Evolutionary conservation across 1,284 basidiomycete species (phyloP).

Genomic region (Cryptococcus neoformans): DNA sequence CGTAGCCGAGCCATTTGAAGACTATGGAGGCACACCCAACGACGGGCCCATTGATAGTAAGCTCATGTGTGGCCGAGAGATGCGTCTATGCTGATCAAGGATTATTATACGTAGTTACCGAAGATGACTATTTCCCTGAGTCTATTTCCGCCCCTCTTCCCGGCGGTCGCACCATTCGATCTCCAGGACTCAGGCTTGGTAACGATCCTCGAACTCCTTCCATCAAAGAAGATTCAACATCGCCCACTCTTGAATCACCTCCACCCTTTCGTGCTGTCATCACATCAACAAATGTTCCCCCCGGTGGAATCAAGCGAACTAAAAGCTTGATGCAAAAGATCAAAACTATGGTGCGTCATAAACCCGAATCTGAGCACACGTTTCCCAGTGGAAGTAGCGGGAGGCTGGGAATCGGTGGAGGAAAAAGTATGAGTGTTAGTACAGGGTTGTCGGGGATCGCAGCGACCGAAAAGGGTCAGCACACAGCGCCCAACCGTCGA

Average conservation of each 20-base stretch:
- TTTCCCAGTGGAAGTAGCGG: neutral
- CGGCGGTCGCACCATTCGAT: conserved; percentile 25
- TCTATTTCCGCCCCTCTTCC: conserved; percentile 13
- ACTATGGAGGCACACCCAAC: conserved; percentile 44
- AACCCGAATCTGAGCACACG: conserved; percentile 19
- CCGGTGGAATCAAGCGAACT: conserved; percentile 46
- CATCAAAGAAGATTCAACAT: conserved; percentile 22
- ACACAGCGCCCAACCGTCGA: neutral
- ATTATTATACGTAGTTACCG: conserved; percentile 13
- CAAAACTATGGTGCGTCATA: conserved; percentile 50
- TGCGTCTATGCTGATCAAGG: neutral
- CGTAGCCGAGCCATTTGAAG: conserved; percentile 49
- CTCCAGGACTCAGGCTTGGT: conserved; percentile 29
- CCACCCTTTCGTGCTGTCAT: conserved; percentile 6
- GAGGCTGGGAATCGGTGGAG: neutral
- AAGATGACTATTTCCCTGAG: conserved; percentile 20
- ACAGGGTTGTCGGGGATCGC: conserved; percentile 2
- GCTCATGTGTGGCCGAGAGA: conserved; percentile 6
- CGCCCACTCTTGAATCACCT: conserved; percentile 7
- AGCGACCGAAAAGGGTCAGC: neutral
- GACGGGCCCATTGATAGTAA: conserved; percentile 33
- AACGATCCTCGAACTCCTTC: conserved; percentile 16
- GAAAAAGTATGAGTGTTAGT: conserved; percentile 8
- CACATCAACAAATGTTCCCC: conserved; percentile 2
- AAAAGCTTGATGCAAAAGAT: conserved; percentile 52